Evolutionary conservation across 1,139 yeast genomes (phyloP), one percentile per base, ranked within the genome.

Genomic region (Geotrichum restrictum): DNA sequence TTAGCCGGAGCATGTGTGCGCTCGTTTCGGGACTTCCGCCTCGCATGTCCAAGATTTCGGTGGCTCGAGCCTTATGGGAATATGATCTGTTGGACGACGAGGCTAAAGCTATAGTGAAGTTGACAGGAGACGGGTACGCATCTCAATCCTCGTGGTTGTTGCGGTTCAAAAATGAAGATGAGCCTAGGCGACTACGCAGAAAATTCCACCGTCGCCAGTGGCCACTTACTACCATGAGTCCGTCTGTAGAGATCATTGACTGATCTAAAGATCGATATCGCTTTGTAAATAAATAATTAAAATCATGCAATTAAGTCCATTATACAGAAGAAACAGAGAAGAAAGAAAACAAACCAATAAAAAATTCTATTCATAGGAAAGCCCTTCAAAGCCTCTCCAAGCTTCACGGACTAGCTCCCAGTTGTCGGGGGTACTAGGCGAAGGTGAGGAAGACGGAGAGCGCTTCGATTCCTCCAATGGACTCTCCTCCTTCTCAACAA

Each of bases 391-490:
- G 29, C 81, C 76, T 62, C 88, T 78, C 96, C 96, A 88, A 37
- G 93, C 87, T 59, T 82, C 85, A 45, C 93, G 73, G 1, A 82
- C 75, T 22, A 88, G 66, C 59, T 81, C 86, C 80, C 85, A 85
- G 45, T 69, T 67, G 7, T 54, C 53, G n/a, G 48, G 38, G 27
- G 21, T 24, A 5, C 24, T 16, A 19, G 49, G 45, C 6, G 42
- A n/a, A n/a, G 53, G 46, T 8, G 41, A 22, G 5, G 43, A 21
- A 7, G 44, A 37, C 10, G 48, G 41, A 10, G 45, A 47, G 61
- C 62, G 21, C 64, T 64, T 31, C 60, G 62, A 8, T 59, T 63
- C 48, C 37, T 19, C 60, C 39, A 13, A 56, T n/a, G 53, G 48
- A 13, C 24, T 31, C 6, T 53, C 60, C 42, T 69, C 72, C 48